Evolutionary conservation across 495 filamentous ascomycete genomes (phyloP).

Genomic region (Thermothielavioides terrestris): DNA sequence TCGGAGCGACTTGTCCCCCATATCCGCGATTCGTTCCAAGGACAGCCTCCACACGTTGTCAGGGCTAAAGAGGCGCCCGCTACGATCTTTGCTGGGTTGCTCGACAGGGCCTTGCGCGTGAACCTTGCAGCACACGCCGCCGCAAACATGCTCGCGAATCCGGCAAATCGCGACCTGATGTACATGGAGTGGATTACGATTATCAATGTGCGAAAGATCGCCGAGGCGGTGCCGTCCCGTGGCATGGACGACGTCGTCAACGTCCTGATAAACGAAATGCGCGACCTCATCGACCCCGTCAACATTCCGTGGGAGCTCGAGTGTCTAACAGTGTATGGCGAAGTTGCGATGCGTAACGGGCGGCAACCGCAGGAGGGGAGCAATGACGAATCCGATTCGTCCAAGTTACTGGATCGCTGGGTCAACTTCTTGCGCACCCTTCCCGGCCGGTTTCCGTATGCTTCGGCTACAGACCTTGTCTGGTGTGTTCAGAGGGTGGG

Average conservation of each 20-base stretch:
- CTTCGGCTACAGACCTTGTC: conserved; percentile 55
- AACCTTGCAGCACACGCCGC: conserved; percentile 85
- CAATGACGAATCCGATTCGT: conserved; percentile 23
- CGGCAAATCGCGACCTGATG: conserved; percentile 77
- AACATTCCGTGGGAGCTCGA: conserved; percentile 48
- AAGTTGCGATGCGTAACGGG: conserved; percentile 38
- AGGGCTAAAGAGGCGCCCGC: conserved; percentile 80
- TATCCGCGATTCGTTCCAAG: conserved; percentile 69
- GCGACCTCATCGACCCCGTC: conserved; percentile 58
- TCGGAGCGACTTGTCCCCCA: conserved; percentile 69
- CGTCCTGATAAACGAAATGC: conserved; percentile 66
- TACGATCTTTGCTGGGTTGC: conserved; percentile 73
- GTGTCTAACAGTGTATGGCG: conserved; percentile 45
- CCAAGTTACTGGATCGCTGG: conserved; percentile 76
- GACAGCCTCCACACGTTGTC: conserved; percentile 73
- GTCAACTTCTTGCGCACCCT: conserved; percentile 70
- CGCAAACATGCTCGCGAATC: conserved; percentile 63
- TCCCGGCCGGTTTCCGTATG: conserved; percentile 64
- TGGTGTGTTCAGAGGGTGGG: conserved; percentile 60
- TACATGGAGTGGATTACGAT: conserved; percentile 80
- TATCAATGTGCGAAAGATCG: conserved; percentile 62
- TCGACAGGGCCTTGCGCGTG: conserved; percentile 79
- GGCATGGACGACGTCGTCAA: conserved; percentile 60
- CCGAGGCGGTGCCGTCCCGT: conserved; percentile 51
- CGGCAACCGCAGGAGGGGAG: conserved; percentile 17